A percentile compares a stretch with the other conserved stretches of the same genome.
Evolutionary conservation across 352 stramenopile genomes (phyloP).

Genomic region (Pythium myriotylum): DNA sequence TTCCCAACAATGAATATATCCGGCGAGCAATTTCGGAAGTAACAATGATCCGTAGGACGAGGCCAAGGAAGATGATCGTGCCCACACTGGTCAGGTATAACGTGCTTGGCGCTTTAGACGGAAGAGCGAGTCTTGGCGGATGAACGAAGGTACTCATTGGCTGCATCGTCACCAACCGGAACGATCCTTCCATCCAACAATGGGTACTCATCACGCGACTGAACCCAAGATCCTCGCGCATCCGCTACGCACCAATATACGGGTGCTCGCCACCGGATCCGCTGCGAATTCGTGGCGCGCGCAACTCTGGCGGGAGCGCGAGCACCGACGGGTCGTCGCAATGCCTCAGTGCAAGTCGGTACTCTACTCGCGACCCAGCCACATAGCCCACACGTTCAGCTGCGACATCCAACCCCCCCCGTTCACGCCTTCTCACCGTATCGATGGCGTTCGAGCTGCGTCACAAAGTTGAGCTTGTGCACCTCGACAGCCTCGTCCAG

Average conservation of each 20-base stretch:
- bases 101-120: no score
- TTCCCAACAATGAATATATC: no score
- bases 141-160: neutral
- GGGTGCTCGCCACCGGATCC: neutral
- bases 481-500: neutral
- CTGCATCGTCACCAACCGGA: no score
- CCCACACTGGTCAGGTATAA: no score
- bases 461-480: constrained; percentile 12
- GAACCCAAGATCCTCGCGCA: no score
- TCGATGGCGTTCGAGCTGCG: constrained; percentile 12
- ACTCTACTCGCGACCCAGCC: neutral
- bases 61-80: no score
- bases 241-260: constrained; percentile 7
- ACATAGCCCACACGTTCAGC: neutral
- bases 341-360: constrained; percentile 7
- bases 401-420: no score
- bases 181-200: no score
- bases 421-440: constrained; percentile 5
- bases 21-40: no score
- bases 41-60: no score
- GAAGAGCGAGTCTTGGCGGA: no score
- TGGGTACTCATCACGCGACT: no score
- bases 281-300: neutral
- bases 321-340: constrained; percentile 10
- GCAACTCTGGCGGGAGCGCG: constrained; percentile 3